Conservation (phyloP, 441 rosid genomes). For the Adansonia grandidieri region DNA sequence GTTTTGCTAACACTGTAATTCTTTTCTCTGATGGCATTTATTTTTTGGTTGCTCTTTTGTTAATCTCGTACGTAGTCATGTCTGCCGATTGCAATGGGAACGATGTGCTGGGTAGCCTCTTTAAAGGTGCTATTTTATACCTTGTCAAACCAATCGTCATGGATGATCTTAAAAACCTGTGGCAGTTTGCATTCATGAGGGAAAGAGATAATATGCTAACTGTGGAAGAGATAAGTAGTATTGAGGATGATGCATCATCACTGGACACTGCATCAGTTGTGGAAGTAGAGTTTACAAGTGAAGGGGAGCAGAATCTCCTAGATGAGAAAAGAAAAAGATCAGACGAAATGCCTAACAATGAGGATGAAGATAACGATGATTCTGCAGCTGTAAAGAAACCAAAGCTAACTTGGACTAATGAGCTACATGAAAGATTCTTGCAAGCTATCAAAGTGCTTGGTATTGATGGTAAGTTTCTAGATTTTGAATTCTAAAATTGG, state of each 20-base stretch:
- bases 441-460: slow-evolving; percentile 43
- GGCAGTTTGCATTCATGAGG: slow-evolving; percentile 46
- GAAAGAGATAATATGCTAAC: slow-evolving; percentile 10
- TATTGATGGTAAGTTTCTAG: slow-evolving; percentile 41
- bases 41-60: neutral
- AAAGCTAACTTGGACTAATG: slow-evolving; percentile 47
- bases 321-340: slow-evolving; percentile 27
- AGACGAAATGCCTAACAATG: slow-evolving; percentile 20
- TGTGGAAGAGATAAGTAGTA: slow-evolving; percentile 7
- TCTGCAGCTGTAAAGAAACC: slow-evolving; percentile 34
- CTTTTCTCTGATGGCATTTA: neutral
- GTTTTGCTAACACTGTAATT: neutral
- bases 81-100: slow-evolving; percentile 35
- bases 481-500: neutral
- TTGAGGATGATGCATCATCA: slow-evolving; percentile 15
- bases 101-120: slow-evolving; percentile 42
- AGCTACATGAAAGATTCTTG: slow-evolving; percentile 46
- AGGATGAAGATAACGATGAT: slow-evolving; percentile 19
- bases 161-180: slow-evolving; percentile 41
- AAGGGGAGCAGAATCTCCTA: slow-evolving; percentile 11
- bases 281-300: slow-evolving; percentile 17
- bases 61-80: slow-evolving; percentile 37
- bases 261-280: slow-evolving; percentile 27
- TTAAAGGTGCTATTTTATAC: slow-evolving; percentile 48
- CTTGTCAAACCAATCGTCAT: slow-evolving; percentile 47